phyloP scores from a whole-genome alignment of 2,329 filamentous ascomycete species.

The Lecanosticta acicola region DNA sequence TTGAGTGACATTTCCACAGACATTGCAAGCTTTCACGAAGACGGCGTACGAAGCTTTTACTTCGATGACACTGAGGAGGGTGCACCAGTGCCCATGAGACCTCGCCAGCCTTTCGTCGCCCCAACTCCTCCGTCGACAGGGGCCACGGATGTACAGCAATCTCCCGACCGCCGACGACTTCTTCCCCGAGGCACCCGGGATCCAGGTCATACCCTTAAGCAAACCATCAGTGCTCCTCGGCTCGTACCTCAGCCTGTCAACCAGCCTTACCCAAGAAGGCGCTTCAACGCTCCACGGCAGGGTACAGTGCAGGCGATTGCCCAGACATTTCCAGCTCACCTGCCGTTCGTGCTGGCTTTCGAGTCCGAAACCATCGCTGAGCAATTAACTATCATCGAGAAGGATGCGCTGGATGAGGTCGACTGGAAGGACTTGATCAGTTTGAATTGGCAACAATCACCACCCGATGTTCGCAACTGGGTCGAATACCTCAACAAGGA shows the following conservation, averaged over 20 bases:
- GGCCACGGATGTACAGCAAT: constrained; percentile 22
- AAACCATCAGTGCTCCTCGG: constrained; percentile 20
- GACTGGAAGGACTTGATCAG: constrained; percentile 85
- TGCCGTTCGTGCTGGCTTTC: constrained; percentile 76
- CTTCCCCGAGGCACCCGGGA: constrained; percentile 9
- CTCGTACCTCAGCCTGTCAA: constrained; percentile 17
- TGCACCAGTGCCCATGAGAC: constrained; percentile 6
- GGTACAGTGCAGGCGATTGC: constrained; percentile 1
- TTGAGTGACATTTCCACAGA: constrained; percentile 53
- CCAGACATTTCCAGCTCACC: constrained; percentile 44
- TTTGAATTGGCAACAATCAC: constrained; percentile 69
- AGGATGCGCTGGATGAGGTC: constrained; percentile 78
- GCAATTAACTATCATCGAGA: constrained; percentile 80
- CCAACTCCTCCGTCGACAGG: constrained; percentile 37
- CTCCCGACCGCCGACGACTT: constrained; percentile 20
- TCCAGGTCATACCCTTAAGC: constrained; percentile 16
- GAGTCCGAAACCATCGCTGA: constrained; percentile 73
- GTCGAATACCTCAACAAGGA: constrained; percentile 67
- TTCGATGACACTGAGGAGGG: constrained; percentile 42
- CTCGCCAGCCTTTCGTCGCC: constrained; percentile 12
- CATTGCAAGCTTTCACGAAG: constrained; percentile 42
- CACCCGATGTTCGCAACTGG: constrained; percentile 51
- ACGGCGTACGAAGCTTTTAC: constrained; percentile 45
- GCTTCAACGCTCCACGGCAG: not conserved
- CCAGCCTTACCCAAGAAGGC: constrained; percentile 17